Percentiles rank a stretch among this genome's conserved stretches.
Evolutionary conservation across 768 basidiomycete species (phyloP).

Genomic region (Tricholoma hemisulphureum): DNA sequence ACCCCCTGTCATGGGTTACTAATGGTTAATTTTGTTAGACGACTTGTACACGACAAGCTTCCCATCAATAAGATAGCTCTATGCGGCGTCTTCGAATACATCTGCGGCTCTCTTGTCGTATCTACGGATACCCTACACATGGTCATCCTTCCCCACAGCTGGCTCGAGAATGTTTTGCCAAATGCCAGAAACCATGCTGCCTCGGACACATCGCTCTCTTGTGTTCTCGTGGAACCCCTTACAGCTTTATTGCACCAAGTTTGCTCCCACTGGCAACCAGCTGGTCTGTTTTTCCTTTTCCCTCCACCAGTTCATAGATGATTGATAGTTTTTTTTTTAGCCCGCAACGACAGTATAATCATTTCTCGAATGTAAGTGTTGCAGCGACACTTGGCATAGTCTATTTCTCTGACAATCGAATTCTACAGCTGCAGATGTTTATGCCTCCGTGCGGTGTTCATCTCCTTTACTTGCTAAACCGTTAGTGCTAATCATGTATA

Average conservation of each 20-base stretch:
- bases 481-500: not conserved
- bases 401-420: not conserved
- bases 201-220: not conserved
- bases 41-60: slow-evolving; percentile 36
- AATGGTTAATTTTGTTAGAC: slow-evolving; percentile 29
- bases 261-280: slow-evolving; percentile 20
- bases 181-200: slow-evolving; percentile 7
- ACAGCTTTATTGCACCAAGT: slow-evolving; percentile 25
- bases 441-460: slow-evolving; percentile 39
- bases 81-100: slow-evolving; percentile 49
- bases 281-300: slow-evolving; percentile 16
- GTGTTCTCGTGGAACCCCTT: slow-evolving; percentile 19
- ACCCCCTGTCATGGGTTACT: not conserved
- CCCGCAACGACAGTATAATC: slow-evolving; percentile 34
- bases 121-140: slow-evolving; percentile 36
- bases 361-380: slow-evolving; percentile 45
- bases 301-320: not conserved
- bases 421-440: slow-evolving; percentile 44
- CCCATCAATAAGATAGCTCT: slow-evolving; percentile 45
- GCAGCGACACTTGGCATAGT: not conserved
- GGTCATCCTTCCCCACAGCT: slow-evolving; percentile 52
- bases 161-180: slow-evolving; percentile 35
- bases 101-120: slow-evolving; percentile 41
- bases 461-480: not conserved
- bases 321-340: slow-evolving; percentile 17